Conservation (phyloP, 768 basidiomycete species). For the Trametes cinnabarina region DNA sequence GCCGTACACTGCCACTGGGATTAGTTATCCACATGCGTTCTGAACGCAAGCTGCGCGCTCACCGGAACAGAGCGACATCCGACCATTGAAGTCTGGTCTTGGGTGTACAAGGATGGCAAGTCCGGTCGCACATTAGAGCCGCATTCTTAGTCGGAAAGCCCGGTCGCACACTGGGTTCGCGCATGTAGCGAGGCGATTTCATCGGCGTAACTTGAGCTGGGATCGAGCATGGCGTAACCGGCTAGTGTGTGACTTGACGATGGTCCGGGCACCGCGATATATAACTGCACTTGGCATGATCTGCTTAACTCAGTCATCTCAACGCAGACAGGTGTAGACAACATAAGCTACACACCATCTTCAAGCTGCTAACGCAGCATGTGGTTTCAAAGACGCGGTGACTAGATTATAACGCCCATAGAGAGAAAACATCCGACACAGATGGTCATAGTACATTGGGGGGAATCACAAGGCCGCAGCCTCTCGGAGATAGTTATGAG, state of each 20-base stretch:
- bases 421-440: neutral
- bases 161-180: too few relatives aligned
- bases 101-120: neutral
- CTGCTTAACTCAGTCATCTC: neutral
- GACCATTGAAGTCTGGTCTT: neutral
- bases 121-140: neutral
- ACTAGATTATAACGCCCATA: neutral
- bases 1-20: conserved; percentile 5
- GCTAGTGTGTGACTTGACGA: conserved; percentile 6
- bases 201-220: too few relatives aligned
- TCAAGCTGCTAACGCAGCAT: neutral
- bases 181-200: too few relatives aligned
- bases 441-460: neutral
- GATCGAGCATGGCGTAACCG: conserved; percentile 1
- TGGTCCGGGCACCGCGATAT: neutral
- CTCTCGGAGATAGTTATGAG: neutral
- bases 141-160: too few relatives aligned
- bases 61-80: neutral
- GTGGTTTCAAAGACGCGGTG: neutral
- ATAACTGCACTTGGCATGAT: neutral
- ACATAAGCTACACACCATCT: neutral
- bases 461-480: neutral
- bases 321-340: neutral
- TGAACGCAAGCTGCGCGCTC: neutral
- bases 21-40: neutral